These are phyloP conservation scores for Hymenoscyphus linearis DNA, from an alignment of 2,329 filamentous ascomycete species.

Conservation along the genomic window DNA sequence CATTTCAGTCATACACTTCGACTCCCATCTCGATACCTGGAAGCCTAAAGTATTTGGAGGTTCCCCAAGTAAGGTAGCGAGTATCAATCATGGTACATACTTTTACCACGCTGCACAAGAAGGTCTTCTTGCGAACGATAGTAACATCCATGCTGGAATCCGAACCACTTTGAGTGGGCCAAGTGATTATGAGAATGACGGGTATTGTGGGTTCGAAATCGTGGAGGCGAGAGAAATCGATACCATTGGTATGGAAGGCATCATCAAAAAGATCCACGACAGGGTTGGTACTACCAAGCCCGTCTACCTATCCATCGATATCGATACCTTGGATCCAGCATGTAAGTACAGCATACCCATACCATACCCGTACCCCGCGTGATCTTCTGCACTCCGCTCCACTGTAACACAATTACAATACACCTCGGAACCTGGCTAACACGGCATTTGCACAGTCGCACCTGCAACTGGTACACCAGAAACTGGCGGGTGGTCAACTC, in stretches of 20 bases:
- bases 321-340: slow-evolving; percentile 81
- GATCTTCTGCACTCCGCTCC: slow-evolving; percentile 10
- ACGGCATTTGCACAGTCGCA: slow-evolving; percentile 43
- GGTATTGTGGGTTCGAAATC: slow-evolving; percentile 79
- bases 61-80: slow-evolving; percentile 67
- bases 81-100: slow-evolving; percentile 84
- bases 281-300: slow-evolving; percentile 69
- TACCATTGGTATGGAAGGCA: slow-evolving; percentile 63
- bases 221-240: slow-evolving; percentile 71
- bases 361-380: background rate
- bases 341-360: slow-evolving; percentile 41
- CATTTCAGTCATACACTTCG: slow-evolving; percentile 57
- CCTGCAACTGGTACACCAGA: slow-evolving; percentile 72
- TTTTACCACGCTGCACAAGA: slow-evolving; percentile 80
- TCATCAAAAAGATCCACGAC: slow-evolving; percentile 71
- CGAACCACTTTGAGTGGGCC: slow-evolving; percentile 74
- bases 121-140: slow-evolving; percentile 73
- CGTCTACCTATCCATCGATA: slow-evolving; percentile 80
- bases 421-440: background rate
- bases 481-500: slow-evolving; percentile 70
- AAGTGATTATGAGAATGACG: slow-evolving; percentile 79
- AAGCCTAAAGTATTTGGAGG: slow-evolving; percentile 83
- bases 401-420: background rate
- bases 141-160: slow-evolving; percentile 83
- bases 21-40: slow-evolving; percentile 67